Percentiles rank a stretch among this genome's conserved stretches.
These are phyloP conservation scores for Verticillium alfalfae DNA, from an alignment of 2,329 filamentous ascomycete species.

Conservation along the genomic window DNA sequence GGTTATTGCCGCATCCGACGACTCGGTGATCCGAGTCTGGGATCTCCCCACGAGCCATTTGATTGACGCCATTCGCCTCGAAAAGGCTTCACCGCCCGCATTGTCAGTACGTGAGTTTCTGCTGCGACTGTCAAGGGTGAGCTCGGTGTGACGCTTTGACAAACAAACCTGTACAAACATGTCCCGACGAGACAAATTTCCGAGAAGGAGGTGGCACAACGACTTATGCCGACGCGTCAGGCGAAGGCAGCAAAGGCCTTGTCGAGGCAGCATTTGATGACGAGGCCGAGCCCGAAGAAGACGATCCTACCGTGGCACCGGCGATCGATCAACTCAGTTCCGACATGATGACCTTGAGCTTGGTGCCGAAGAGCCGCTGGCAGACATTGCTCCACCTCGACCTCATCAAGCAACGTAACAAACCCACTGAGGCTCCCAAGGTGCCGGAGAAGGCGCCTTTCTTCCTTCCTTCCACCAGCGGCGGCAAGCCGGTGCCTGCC, in stretches of 20 bases:
- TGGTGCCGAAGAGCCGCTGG: slow-evolving; percentile 89
- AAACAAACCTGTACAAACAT: slow-evolving; percentile 84
- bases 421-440: slow-evolving; percentile 87
- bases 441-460: slow-evolving; percentile 91
- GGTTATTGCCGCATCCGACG: slow-evolving; percentile 83
- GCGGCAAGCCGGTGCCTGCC: slow-evolving; percentile 21
- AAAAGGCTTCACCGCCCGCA: slow-evolving; percentile 70
- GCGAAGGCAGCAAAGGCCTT: slow-evolving; percentile 71
- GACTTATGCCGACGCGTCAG: slow-evolving; percentile 65
- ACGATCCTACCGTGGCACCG: slow-evolving; percentile 49
- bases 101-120: no score
- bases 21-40: slow-evolving; percentile 80
- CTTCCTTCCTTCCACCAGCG: slow-evolving; percentile 71
- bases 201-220: slow-evolving; percentile 66
- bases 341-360: slow-evolving; percentile 80
- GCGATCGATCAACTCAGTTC: slow-evolving; percentile 71
- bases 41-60: slow-evolving; percentile 93
- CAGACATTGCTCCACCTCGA: slow-evolving; percentile 92
- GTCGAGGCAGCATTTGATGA: slow-evolving; percentile 72
- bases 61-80: slow-evolving; percentile 82
- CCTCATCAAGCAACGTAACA: slow-evolving; percentile 87
- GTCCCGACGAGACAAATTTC: slow-evolving; percentile 81
- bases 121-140: slow-evolving; percentile 79
- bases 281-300: slow-evolving; percentile 39
- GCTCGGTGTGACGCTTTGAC: slow-evolving; percentile 92